A percentile compares a stretch with the other conserved stretches of the same genome.
phyloP scores from a whole-genome alignment of 176 grass and related monocot genomes.

The Alopecurus myosuroides region DNA sequence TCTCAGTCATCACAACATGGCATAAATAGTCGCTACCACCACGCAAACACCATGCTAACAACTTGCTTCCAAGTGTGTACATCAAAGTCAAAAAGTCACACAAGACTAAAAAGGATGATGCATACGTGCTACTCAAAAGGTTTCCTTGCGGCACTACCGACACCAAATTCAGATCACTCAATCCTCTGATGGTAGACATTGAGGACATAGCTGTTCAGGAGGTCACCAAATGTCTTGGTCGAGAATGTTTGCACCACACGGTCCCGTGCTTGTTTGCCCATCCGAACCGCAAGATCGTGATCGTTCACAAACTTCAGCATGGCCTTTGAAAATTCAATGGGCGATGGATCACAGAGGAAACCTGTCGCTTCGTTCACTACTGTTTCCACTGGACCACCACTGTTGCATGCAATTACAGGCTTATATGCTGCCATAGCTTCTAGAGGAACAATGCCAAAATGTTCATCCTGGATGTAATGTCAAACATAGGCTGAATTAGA shows the following conservation, averaged over 20 bases:
- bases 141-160: conserved; percentile 3
- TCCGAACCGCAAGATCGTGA: conserved; percentile 48
- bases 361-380: conserved; percentile 68
- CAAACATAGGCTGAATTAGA: background rate
- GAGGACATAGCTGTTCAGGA: conserved; percentile 59
- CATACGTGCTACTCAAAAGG: background rate
- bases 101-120: background rate
- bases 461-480: conserved; percentile 60
- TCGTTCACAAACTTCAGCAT: conserved; percentile 70
- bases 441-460: conserved; percentile 96
- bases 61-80: background rate
- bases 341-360: conserved; percentile 73
- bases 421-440: conserved; percentile 95
- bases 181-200: conserved; percentile 70
- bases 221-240: conserved; percentile 75
- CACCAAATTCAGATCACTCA: conserved; percentile 22
- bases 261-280: conserved; percentile 62
- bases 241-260: conserved; percentile 71
- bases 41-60: background rate
- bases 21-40: background rate
- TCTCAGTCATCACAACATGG: background rate
- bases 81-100: conserved; percentile 24
- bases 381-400: conserved; percentile 84
- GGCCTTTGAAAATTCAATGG: conserved; percentile 59
- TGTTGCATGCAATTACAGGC: conserved; percentile 95